Base-by-base conservation (phyloP, 306 rosid species). In the Aeschynomene evenia region DNA sequence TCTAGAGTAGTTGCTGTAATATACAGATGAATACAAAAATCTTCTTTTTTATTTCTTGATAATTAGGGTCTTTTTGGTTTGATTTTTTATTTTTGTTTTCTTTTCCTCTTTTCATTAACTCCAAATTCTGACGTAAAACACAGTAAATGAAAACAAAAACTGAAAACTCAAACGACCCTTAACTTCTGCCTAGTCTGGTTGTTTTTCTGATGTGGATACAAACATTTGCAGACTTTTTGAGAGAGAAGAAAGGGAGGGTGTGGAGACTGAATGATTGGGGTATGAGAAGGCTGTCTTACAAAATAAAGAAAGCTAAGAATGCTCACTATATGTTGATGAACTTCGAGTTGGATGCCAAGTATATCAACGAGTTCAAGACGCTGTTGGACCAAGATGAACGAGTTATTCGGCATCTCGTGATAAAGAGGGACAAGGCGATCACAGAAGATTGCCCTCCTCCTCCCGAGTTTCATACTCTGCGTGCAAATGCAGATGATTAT, bases 261-360 rank as follows among this genome's bases (percentile, higher is more conserved):
- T 91, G 97, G 97, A 87, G 96, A 79, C 22, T 85, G 54, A 94
- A 48, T 53, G 96, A 94, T 71, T 94, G 97, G 99, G 99, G 99
- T 4, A 91, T 87, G 92, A 87, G 99, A 51, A 83, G 79, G 71
- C 66, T 94, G 24, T 92, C 97, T 14, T 94, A 91, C 92, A 83
- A 81, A 73, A 88, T 94, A 81, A 57, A 87, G 82, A 94, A 94
- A 70, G 96, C 96, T 0, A 85, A 70, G 13, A 82, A 78, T 1
- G 99, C 96, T 2, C 89, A 88, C 78, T 87, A 91, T 71, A 66
- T 88, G 4, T 65, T 91, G 88, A 91, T 94, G 95, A 94, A 94
- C 81, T 84, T 94, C 13, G 99, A 91, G 90, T 37, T 94, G 66
- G 96, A 88, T 16, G 89, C 95, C 18, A 87, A 84, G 75, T 85